These are phyloP conservation scores for Marsdenia floribunda DNA, from an alignment of 257 asterid species.

Conservation along the genomic window DNA sequence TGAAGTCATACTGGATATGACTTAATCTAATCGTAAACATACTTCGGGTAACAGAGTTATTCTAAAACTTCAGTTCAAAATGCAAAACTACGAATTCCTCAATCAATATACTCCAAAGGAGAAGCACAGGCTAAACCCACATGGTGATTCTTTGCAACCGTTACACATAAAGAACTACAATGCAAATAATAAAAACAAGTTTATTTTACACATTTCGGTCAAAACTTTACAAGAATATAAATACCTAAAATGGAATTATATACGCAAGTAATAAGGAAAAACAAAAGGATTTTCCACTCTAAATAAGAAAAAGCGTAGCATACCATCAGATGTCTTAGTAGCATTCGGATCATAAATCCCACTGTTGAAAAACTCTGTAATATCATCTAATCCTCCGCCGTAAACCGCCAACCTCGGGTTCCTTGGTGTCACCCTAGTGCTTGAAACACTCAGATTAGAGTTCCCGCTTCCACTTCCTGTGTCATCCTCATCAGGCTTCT, in stretches of 20 bases:
- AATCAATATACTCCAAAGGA: background rate
- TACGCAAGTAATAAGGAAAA: background rate
- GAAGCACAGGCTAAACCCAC: background rate
- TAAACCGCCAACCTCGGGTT: constrained; percentile 88
- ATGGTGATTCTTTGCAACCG: background rate
- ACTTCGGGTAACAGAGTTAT: background rate
- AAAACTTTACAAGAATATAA: background rate
- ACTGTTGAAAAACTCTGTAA: constrained; percentile 58
- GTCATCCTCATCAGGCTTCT: constrained; percentile 14
- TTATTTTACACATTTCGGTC: background rate
- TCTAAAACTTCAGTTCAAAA: background rate
- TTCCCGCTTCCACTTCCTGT: constrained; percentile 23
- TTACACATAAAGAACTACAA: background rate
- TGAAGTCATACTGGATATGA: background rate
- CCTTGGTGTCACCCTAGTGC: constrained; percentile 64
- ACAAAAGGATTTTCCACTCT: background rate
- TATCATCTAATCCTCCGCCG: constrained; percentile 80
- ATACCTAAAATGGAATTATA: background rate
- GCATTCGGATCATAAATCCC: constrained; percentile 46
- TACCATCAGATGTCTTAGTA: constrained; percentile 53
- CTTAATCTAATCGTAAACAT: background rate
- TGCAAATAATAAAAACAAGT: background rate
- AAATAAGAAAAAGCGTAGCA: background rate
- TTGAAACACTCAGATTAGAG: constrained; percentile 13
- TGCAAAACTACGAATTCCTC: background rate